Conservation (phyloP, 1,284 basidiomycete genomes). For the Grifola frondosa region DNA sequence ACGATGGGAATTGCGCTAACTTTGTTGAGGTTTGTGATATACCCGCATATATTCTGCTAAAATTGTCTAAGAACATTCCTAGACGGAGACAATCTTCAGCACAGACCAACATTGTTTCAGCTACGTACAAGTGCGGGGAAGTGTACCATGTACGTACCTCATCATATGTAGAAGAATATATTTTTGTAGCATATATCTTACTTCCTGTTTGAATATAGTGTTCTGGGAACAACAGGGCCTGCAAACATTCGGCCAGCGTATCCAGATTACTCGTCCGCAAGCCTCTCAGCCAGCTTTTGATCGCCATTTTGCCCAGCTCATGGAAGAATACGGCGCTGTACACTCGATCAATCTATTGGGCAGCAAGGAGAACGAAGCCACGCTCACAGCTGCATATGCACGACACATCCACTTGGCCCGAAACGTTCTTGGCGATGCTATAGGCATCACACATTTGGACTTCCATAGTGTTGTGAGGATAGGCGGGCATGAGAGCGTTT, state of each 20-base stretch:
- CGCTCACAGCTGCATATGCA: slow-evolving; percentile 80
- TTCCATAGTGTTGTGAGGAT: slow-evolving; percentile 85
- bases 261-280: slow-evolving; percentile 92
- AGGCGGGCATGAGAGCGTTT: slow-evolving; percentile 88
- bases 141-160: slow-evolving; percentile 77
- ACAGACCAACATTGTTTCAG: slow-evolving; percentile 84
- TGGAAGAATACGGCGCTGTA: slow-evolving; percentile 77
- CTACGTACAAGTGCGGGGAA: slow-evolving; percentile 92
- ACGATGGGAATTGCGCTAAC: slow-evolving; percentile 96
- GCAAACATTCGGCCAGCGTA: slow-evolving; percentile 86
- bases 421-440: slow-evolving; percentile 54
- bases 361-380: slow-evolving; percentile 89
- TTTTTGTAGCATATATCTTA: slow-evolving; percentile 8
- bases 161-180: slow-evolving; percentile 15
- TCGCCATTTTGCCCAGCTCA: slow-evolving; percentile 85
- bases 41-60: neutral
- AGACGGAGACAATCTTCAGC: slow-evolving; percentile 91
- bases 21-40: slow-evolving; percentile 92
- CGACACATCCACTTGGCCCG: slow-evolving; percentile 70
- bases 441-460: slow-evolving; percentile 88
- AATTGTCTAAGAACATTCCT: slow-evolving; percentile 14
- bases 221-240: slow-evolving; percentile 98
- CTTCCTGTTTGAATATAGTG: slow-evolving; percentile 45
- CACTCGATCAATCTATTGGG: slow-evolving; percentile 90
- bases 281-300: slow-evolving; percentile 97